A percentile compares a stretch with the other conserved stretches of the same genome.
These are phyloP conservation scores for Hortaea sp. DNA, from an alignment of 2,329 filamentous ascomycete species.

Conservation along the genomic window DNA sequence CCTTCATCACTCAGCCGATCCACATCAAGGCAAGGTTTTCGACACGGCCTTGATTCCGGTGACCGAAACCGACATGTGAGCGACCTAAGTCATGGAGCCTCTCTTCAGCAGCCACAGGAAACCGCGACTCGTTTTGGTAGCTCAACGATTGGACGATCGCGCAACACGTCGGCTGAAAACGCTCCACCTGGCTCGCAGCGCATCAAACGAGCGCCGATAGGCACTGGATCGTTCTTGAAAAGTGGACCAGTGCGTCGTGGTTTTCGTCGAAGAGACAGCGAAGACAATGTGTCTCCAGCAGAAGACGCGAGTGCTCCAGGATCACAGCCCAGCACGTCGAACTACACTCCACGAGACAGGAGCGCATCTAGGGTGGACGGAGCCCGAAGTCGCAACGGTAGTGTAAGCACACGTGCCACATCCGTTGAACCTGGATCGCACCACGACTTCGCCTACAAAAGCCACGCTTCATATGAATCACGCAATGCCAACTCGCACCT, in stretches of 20 bases:
- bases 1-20: slow-evolving; percentile 20
- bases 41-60: slow-evolving; percentile 9
- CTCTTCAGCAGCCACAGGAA: slow-evolving; percentile 41
- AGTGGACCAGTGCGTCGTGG: slow-evolving; percentile 65
- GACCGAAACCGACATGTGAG: slow-evolving; percentile 11
- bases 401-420: slow-evolving; percentile 20
- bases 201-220: slow-evolving; percentile 65
- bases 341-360: slow-evolving; percentile 18
- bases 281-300: slow-evolving; percentile 33
- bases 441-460: slow-evolving; percentile 25
- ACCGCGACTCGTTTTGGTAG: slow-evolving; percentile 28
- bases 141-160: slow-evolving; percentile 40
- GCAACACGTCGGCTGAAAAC: slow-evolving; percentile 49
- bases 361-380: slow-evolving; percentile 15
- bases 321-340: slow-evolving; percentile 17
- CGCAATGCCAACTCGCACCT: slow-evolving; percentile 16
- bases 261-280: slow-evolving; percentile 46
- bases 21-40: slow-evolving; percentile 18
- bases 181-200: slow-evolving; percentile 62
- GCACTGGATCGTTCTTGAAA: slow-evolving; percentile 67
- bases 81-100: slow-evolving; percentile 19
- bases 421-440: slow-evolving; percentile 25
- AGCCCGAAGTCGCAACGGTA: slow-evolving; percentile 20
- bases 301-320: slow-evolving; percentile 23
- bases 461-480: slow-evolving; percentile 15